Evolutionary conservation across 2,329 filamentous ascomycete species (phyloP).

Genomic region (Thelonectria olida): DNA sequence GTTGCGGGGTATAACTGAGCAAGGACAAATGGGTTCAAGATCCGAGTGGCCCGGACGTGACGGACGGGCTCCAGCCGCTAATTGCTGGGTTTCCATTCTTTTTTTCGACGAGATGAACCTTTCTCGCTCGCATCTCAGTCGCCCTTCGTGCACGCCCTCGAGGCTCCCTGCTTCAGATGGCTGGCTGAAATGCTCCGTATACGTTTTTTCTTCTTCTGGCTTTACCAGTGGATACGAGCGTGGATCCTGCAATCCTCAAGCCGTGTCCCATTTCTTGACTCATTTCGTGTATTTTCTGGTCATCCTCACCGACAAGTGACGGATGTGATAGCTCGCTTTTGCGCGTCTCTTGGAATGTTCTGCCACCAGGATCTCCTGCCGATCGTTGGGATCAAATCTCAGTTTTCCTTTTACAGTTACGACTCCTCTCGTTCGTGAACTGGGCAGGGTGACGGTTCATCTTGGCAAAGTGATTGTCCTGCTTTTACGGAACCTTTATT

Average conservation of each 20-base stretch:
- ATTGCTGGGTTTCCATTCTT: constrained; percentile 34
- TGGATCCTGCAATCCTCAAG: constrained; percentile 8
- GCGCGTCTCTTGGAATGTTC: constrained; percentile 22
- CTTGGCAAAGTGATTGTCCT: background rate
- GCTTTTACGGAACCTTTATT: background rate
- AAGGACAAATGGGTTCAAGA: constrained; percentile 41
- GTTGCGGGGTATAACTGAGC: constrained; percentile 38
- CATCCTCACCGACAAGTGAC: background rate
- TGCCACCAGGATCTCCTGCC: constrained; percentile 31
- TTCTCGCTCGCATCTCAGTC: constrained; percentile 27
- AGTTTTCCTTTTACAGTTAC: background rate
- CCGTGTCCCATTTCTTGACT: constrained; percentile 15
- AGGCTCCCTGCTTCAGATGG: constrained; percentile 8
- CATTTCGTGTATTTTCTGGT: constrained; percentile 17
- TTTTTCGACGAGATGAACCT: constrained; percentile 31
- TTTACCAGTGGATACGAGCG: constrained; percentile 3
- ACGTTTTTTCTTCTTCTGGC: background rate
- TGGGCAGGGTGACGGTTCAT: too few relatives aligned
- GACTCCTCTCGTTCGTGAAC: background rate
- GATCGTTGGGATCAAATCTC: constrained; percentile 31
- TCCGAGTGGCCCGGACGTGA: constrained; percentile 35
- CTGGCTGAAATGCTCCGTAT: background rate
- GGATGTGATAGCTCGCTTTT: background rate
- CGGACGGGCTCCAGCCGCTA: constrained; percentile 22
- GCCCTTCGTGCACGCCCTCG: constrained; percentile 9